phyloP scores from a whole-genome alignment of 2,329 filamentous ascomycete genomes.

The Penicillium verrucosum region DNA sequence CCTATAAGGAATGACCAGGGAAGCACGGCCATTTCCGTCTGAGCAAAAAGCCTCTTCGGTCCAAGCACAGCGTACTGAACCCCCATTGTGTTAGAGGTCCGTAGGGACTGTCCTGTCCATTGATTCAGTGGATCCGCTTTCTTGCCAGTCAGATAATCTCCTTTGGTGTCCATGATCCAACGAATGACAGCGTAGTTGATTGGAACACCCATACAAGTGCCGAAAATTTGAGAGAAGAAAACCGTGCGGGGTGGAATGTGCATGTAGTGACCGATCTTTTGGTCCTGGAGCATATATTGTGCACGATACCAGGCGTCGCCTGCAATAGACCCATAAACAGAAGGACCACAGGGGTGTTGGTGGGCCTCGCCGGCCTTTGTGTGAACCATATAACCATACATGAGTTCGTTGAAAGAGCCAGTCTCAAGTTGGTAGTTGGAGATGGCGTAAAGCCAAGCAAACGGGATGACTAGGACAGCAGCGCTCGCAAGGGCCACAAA shows the following conservation, averaged over 20 bases:
- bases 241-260: slow-evolving; percentile 58
- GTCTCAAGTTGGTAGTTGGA: slow-evolving; percentile 56
- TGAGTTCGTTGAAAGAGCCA: slow-evolving; percentile 58
- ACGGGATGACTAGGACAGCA: slow-evolving; percentile 54
- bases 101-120: slow-evolving; percentile 58
- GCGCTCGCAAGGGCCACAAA: slow-evolving; percentile 57
- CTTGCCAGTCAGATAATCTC: slow-evolving; percentile 53
- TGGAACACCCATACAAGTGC: slow-evolving; percentile 57
- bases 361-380: slow-evolving; percentile 46
- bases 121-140: slow-evolving; percentile 56
- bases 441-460: slow-evolving; percentile 59
- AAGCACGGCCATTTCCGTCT: slow-evolving; percentile 28
- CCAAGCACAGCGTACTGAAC: slow-evolving; percentile 60
- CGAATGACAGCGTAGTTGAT: slow-evolving; percentile 61
- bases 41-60: slow-evolving; percentile 29
- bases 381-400: slow-evolving; percentile 59
- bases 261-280: slow-evolving; percentile 64
- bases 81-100: slow-evolving; percentile 52
- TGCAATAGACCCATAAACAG: slow-evolving; percentile 57
- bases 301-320: slow-evolving; percentile 62
- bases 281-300: slow-evolving; percentile 59
- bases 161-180: slow-evolving; percentile 58
- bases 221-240: slow-evolving; percentile 62
- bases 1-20: slow-evolving; percentile 35
- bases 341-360: slow-evolving; percentile 58